Conservation (phyloP, 176 grass and related monocot species). For the Musa acuminata region DNA sequence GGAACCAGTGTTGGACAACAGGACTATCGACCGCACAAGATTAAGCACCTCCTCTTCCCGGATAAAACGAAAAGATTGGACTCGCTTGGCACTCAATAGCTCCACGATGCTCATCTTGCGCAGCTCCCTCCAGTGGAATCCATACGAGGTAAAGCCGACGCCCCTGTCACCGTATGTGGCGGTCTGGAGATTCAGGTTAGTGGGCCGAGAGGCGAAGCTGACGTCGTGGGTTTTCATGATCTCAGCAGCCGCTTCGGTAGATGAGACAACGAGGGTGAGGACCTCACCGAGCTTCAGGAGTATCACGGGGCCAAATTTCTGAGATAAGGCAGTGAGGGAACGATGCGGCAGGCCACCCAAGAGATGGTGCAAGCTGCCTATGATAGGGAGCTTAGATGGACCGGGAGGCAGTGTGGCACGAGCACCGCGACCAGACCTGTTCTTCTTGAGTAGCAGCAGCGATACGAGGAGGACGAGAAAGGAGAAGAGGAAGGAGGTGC, state of each 20-base stretch:
- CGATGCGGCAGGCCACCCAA: constrained; percentile 30
- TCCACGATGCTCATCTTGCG: too few species aligned
- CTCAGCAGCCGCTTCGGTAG: constrained; percentile 37
- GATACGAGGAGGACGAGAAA: too few species aligned
- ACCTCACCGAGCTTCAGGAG: constrained; percentile 40
- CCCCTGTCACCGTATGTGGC: constrained; percentile 20
- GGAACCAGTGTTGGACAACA: too few species aligned
- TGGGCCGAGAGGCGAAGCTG: constrained; percentile 30
- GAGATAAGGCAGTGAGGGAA: constrained; percentile 22
- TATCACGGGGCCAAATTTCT: constrained; percentile 37
- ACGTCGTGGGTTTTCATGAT: constrained; percentile 49
- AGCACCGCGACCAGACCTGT: too few species aligned
- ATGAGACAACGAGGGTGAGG: constrained; percentile 30
- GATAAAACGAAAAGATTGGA: too few species aligned
- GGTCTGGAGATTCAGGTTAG: constrained; percentile 12
- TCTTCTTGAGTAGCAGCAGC: too few species aligned
- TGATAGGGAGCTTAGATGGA: constrained; percentile 30
- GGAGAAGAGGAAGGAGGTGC: too few species aligned
- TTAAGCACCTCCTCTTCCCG: too few species aligned
- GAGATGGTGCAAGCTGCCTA: constrained; percentile 57
- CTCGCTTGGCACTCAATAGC: too few species aligned
- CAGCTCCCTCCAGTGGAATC: constrained; percentile 45
- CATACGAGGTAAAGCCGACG: constrained; percentile 41
- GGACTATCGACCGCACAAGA: too few species aligned
- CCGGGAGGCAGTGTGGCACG: too few species aligned